Percentiles rank a stretch among this genome's conserved stretches.
phyloP scores from a whole-genome alignment of 2,329 filamentous ascomycete genomes.

The Hymenoscyphus salicellus region DNA sequence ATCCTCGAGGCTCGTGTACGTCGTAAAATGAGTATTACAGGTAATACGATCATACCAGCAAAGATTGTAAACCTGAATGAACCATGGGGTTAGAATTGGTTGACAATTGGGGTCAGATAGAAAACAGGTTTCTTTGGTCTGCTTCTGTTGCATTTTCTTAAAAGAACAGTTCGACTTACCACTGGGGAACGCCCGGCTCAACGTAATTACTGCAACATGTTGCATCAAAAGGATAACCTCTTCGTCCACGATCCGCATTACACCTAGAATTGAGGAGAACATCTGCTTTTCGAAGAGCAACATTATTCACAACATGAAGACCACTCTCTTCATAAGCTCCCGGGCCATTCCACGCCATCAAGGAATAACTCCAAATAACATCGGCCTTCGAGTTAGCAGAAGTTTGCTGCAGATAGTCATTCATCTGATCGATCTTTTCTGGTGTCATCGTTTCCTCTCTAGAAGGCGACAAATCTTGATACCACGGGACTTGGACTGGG shows the following conservation, averaged over 20 bases:
- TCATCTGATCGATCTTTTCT: conserved; percentile 51
- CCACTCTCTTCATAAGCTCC: conserved; percentile 46
- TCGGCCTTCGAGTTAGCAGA: conserved; percentile 42
- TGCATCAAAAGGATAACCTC: conserved; percentile 44
- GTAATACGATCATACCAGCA: conserved; percentile 34
- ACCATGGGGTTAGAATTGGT: not conserved
- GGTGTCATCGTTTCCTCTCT: conserved; percentile 45
- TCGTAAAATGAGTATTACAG: conserved; percentile 26
- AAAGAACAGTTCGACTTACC: conserved; percentile 1
- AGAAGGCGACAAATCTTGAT: conserved; percentile 32
- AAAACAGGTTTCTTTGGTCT: not conserved
- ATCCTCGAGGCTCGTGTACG: conserved; percentile 17
- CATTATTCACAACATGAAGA: conserved; percentile 46
- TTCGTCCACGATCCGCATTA: conserved; percentile 44
- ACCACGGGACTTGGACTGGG: conserved; percentile 37
- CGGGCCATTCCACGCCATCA: conserved; percentile 44
- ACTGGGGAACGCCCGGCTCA: conserved; percentile 39
- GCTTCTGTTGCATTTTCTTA: not conserved
- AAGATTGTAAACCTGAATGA: conserved; percentile 30
- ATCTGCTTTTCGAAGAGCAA: conserved; percentile 49
- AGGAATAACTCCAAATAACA: conserved; percentile 49
- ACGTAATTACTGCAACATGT: conserved; percentile 53
- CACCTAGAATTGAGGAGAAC: conserved; percentile 51
- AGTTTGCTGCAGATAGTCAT: conserved; percentile 47
- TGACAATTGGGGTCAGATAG: not conserved